These are phyloP conservation scores for Saturnispora sekii DNA, from an alignment of 805 yeast species.

Conservation along the genomic window DNA sequence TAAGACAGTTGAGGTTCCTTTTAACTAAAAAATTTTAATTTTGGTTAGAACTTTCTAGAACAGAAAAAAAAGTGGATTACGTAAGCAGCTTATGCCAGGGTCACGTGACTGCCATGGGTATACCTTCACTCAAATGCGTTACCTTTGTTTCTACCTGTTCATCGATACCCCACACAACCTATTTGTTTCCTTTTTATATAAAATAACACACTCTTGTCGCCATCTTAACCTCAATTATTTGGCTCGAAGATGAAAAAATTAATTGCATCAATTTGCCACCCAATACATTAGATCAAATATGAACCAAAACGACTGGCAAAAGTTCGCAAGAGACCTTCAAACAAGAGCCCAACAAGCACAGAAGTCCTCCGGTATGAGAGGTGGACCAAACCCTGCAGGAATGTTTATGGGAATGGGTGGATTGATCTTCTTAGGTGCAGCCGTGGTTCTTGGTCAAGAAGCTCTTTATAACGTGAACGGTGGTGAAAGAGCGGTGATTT, in stretches of 20 bases:
- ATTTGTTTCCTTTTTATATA: too few relatives aligned
- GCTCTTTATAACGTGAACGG: conserved; percentile 87
- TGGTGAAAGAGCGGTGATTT: conserved; percentile 95
- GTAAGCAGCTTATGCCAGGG: conserved; percentile 1
- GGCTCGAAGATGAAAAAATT: background rate
- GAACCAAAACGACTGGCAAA: conserved; percentile 40
- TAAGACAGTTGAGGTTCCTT: background rate
- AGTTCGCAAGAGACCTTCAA: conserved; percentile 41
- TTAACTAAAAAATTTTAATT: background rate
- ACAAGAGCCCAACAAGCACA: conserved; percentile 34
- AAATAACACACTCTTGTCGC: too few relatives aligned
- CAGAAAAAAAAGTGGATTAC: background rate
- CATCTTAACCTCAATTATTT: too few relatives aligned
- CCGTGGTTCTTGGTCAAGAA: conserved; percentile 41
- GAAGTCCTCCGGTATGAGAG: conserved; percentile 19
- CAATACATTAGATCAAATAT: conserved; percentile 10
- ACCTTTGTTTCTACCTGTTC: background rate
- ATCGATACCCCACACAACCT: background rate
- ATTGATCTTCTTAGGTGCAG: conserved; percentile 46
- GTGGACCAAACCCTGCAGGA: conserved; percentile 36
- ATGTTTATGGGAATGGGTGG: conserved; percentile 59
- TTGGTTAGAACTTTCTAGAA: background rate
- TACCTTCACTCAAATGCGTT: background rate
- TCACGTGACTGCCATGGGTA: conserved; percentile 3
- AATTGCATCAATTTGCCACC: conserved; percentile 2